phyloP scores from a whole-genome alignment of 371 early-diverging fungal genomes.

The Homolaphlyctis polyrhiza region DNA sequence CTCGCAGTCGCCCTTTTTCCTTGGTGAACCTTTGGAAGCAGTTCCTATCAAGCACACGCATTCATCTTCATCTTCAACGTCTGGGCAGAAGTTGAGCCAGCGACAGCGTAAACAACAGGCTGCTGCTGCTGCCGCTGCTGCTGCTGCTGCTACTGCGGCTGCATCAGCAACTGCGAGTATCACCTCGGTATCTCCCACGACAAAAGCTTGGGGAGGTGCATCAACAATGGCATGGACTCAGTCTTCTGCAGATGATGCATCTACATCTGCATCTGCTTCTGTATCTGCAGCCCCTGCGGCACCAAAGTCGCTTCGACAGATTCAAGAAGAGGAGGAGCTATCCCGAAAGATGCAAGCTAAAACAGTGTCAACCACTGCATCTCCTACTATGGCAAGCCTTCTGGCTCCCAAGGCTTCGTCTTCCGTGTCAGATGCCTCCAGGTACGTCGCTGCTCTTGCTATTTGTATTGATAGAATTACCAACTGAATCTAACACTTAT shows the following conservation, averaged over 20 bases:
- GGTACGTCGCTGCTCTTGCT: neutral
- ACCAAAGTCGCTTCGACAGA: neutral
- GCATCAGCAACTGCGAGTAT: neutral
- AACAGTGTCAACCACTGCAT: neutral
- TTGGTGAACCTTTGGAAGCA: neutral
- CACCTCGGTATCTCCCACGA: neutral
- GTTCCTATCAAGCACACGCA: neutral
- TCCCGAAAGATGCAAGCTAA: neutral
- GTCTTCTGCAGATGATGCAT: neutral
- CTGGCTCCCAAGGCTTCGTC: neutral
- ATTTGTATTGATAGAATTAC: neutral
- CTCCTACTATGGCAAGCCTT: too few species aligned
- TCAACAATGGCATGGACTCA: neutral
- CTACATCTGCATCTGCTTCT: neutral
- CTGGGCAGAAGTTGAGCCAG: slow-evolving; percentile 1
- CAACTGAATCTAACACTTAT: neutral
- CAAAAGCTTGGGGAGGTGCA: neutral
- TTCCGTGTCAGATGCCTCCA: neutral
- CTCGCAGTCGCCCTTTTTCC: slow-evolving; percentile 1
- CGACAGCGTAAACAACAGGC: slow-evolving; percentile 1
- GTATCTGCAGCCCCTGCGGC: neutral
- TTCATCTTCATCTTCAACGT: neutral
- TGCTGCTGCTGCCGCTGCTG: neutral
- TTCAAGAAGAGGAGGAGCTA: neutral
- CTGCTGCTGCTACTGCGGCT: neutral